Evolutionary conservation across 2,329 filamentous ascomycete species (phyloP).

Genomic region (Tolypocladium album): DNA sequence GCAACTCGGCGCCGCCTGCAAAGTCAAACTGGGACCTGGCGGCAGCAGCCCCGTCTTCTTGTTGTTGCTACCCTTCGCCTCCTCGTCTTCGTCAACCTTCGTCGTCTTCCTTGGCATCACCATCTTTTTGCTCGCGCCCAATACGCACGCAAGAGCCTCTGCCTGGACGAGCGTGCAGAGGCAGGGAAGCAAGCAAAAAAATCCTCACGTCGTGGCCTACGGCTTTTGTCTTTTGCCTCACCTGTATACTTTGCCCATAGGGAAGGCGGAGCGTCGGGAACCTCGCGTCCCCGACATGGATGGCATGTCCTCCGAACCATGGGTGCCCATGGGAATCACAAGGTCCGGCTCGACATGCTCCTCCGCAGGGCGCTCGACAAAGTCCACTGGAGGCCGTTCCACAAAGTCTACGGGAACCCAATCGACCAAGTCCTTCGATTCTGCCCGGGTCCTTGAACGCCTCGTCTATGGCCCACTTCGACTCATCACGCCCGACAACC

Average conservation of each 20-base stretch:
- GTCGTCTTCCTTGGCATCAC: not conserved
- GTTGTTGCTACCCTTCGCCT: not conserved
- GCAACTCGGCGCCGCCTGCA: not conserved
- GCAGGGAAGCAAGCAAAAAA: not conserved
- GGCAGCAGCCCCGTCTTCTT: not conserved
- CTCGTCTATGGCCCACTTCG: slow-evolving; percentile 31
- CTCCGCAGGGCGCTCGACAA: slow-evolving; percentile 15
- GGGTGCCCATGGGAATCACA: slow-evolving; percentile 14
- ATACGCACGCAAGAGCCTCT: not conserved
- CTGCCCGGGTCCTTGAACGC: slow-evolving; percentile 26
- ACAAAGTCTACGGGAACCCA: slow-evolving; percentile 14
- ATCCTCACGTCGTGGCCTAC: not conserved
- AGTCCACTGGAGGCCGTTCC: slow-evolving; percentile 11
- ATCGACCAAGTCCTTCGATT: slow-evolving; percentile 24
- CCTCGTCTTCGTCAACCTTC: not conserved
- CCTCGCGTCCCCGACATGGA: not conserved
- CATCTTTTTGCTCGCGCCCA: not conserved
- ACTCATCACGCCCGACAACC: slow-evolving; percentile 19
- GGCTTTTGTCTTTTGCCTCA: not conserved
- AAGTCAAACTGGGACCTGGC: too few species aligned
- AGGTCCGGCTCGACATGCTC: slow-evolving; percentile 23
- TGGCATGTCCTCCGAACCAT: slow-evolving; percentile 3
- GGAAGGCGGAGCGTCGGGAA: not conserved
- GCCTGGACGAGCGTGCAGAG: not conserved
- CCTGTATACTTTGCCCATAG: not conserved